Conservation (phyloP, 768 basidiomycete genomes). For the Filobasidium floriforme region DNA sequence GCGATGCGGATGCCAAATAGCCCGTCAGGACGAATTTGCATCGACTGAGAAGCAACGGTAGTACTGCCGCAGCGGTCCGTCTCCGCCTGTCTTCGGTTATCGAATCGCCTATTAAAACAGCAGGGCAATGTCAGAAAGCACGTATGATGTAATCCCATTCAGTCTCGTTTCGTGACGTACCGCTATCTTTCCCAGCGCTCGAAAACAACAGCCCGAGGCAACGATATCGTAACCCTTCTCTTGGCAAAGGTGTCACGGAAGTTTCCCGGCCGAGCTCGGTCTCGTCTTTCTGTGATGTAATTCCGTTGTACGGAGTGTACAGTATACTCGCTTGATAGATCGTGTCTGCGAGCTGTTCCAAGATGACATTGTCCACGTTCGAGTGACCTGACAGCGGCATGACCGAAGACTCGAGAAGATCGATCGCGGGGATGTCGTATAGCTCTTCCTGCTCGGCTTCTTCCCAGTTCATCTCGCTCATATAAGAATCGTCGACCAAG, state of each 20-base stretch:
- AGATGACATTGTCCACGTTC: conserved; percentile 64
- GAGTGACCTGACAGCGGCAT: conserved; percentile 64
- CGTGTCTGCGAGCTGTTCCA: conserved; percentile 39
- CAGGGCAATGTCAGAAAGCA: too few species aligned
- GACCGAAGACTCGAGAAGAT: conserved; percentile 69
- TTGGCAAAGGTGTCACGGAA: conserved; percentile 53
- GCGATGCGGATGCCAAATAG: conserved; percentile 73
- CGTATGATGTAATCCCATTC: too few species aligned
- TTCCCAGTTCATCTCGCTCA: conserved; percentile 45
- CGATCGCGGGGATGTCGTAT: conserved; percentile 73
- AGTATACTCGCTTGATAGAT: conserved; percentile 6
- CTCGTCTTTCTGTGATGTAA: background rate
- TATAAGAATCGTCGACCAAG: conserved; percentile 47
- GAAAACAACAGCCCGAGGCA: conserved; percentile 75
- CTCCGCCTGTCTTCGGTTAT: conserved; percentile 27
- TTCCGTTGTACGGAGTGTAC: background rate
- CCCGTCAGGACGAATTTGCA: conserved; percentile 60
- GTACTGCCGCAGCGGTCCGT: conserved; percentile 63
- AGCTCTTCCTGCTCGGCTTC: conserved; percentile 71
- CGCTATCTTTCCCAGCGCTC: background rate
- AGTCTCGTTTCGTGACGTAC: too few species aligned
- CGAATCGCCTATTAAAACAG: background rate
- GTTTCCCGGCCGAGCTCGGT: conserved; percentile 29
- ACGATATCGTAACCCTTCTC: conserved; percentile 88
- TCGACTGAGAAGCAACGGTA: conserved; percentile 69